Conservation (phyloP, 441 rosid species). For the Erodium moschatum region DNA sequence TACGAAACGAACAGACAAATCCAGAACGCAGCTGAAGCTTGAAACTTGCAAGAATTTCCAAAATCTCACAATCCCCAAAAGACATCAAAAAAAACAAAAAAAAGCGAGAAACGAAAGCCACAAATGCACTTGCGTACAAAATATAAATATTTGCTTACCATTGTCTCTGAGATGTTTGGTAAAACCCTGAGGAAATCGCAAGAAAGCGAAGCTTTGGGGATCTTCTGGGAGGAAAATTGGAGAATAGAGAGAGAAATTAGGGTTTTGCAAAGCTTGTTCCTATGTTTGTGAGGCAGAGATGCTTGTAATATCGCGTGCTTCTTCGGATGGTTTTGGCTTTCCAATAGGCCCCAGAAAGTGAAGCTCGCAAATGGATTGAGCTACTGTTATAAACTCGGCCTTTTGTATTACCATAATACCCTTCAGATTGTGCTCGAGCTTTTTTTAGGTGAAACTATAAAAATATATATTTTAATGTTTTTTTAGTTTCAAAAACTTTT, state of each 20-base stretch:
- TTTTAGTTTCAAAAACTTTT: no score
- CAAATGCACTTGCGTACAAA: background rate
- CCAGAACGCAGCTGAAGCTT: background rate
- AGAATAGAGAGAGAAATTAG: background rate
- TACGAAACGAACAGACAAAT: background rate
- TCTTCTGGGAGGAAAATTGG: background rate
- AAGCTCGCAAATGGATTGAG: background rate
- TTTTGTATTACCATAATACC: background rate
- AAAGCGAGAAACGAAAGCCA: background rate
- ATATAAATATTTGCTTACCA: background rate
- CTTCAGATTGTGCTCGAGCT: background rate
- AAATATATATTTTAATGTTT: no score
- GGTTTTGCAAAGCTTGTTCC: conserved; percentile 4
- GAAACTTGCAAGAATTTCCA: background rate
- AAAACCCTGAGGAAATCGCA: background rate
- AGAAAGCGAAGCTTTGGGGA: background rate
- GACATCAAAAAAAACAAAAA: background rate
- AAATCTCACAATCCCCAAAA: background rate
- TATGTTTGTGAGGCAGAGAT: background rate
- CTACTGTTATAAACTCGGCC: background rate
- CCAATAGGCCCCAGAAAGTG: background rate
- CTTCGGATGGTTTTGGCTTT: background rate
- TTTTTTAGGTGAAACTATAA: no score
- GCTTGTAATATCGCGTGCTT: background rate
- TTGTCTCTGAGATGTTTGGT: background rate